Percentiles rank a stretch among this genome's conserved stretches.
These are phyloP conservation scores for Neonectria magnoliae DNA, from an alignment of 2,329 filamentous ascomycete species.

Conservation along the genomic window DNA sequence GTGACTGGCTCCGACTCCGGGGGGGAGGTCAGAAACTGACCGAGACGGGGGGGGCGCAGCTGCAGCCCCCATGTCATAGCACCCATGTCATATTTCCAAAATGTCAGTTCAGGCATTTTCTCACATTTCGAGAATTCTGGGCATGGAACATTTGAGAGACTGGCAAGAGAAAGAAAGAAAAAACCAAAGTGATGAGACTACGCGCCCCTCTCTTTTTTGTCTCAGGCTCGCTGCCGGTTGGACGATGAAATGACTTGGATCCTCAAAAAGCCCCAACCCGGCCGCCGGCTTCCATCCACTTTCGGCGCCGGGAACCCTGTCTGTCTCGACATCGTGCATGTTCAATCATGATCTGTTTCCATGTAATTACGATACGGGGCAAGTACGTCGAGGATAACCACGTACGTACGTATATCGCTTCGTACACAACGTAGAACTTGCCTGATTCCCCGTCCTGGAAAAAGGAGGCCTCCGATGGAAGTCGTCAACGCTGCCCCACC, in stretches of 20 bases:
- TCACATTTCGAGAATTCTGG: slow-evolving; percentile 17
- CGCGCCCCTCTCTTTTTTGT: neutral
- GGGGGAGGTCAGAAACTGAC: slow-evolving; percentile 17
- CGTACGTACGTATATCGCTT: neutral
- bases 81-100: slow-evolving; percentile 21
- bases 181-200: neutral
- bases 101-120: slow-evolving; percentile 16
- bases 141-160: slow-evolving; percentile 2
- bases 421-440: neutral
- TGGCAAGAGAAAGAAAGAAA: too few species aligned
- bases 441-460: neutral
- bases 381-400: too few species aligned
- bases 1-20: slow-evolving; percentile 25
- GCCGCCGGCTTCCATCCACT: slow-evolving; percentile 13
- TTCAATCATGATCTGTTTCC: slow-evolving; percentile 9
- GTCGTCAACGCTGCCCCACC: neutral
- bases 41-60: slow-evolving; percentile 5
- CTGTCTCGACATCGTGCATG: slow-evolving; percentile 15
- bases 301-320: slow-evolving; percentile 18
- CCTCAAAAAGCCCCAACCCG: slow-evolving; percentile 3
- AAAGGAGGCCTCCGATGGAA: neutral
- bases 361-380: slow-evolving; percentile 5
- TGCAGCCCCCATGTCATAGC: slow-evolving; percentile 12
- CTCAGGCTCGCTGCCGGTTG: slow-evolving; percentile 21
- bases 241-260: neutral